Evolutionary conservation across 352 stramenopile species (phyloP).

Genomic region (Globisporangium paroecandrum): DNA sequence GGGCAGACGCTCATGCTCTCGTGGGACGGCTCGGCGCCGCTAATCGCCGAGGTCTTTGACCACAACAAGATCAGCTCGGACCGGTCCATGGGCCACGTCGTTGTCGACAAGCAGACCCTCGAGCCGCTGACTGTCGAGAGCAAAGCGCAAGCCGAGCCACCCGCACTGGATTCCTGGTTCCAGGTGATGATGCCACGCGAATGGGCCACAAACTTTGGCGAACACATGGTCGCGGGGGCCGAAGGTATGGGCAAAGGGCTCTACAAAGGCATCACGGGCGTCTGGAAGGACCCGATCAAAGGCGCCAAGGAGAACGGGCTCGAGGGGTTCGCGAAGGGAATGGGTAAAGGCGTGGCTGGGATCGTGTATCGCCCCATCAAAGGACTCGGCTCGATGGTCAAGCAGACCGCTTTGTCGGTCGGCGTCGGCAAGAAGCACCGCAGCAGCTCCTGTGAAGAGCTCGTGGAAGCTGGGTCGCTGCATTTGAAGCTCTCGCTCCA

Average conservation of each 20-base stretch:
- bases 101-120: conserved; percentile 41
- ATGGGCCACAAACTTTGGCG: conserved; percentile 75
- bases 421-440: conserved; percentile 50
- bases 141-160: background rate
- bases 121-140: conserved; percentile 23
- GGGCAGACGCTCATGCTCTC: conserved; percentile 72
- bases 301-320: conserved; percentile 68
- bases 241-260: conserved; percentile 67
- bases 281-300: conserved; percentile 79
- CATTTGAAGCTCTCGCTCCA: conserved; percentile 67
- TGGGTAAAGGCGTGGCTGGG: conserved; percentile 63
- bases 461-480: conserved; percentile 52
- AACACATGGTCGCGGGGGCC: conserved; percentile 75
- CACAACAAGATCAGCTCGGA: conserved; percentile 67
- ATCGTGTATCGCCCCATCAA: conserved; percentile 72
- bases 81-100: conserved; percentile 59
- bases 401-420: conserved; percentile 66
- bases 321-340: conserved; percentile 70
- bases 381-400: conserved; percentile 72
- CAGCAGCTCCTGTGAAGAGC: conserved; percentile 40
- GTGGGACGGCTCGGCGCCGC: conserved; percentile 66
- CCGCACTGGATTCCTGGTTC: conserved; percentile 45
- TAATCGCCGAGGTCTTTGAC: conserved; percentile 68
- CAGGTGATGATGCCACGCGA: conserved; percentile 56
- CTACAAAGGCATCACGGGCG: conserved; percentile 66